phyloP scores from a whole-genome alignment of 2,329 filamentous ascomycete genomes.

The Fusarium abutilonis region DNA sequence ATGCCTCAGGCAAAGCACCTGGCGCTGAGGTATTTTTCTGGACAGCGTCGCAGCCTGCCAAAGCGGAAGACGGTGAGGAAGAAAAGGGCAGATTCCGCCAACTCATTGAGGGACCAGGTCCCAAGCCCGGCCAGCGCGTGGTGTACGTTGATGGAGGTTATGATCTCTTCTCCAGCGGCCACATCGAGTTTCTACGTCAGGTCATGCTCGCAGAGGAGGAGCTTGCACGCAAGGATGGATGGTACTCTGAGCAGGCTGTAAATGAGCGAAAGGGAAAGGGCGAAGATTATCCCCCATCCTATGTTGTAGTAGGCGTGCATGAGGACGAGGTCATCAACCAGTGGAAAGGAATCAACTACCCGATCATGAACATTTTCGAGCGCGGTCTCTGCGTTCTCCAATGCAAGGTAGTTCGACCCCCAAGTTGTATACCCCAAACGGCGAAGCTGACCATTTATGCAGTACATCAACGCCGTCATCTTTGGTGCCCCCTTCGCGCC shows the following conservation, averaged over 20 bases:
- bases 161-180: slow-evolving; percentile 94
- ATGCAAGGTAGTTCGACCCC: slow-evolving; percentile 73
- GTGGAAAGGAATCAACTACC: slow-evolving; percentile 98
- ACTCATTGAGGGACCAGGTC: slow-evolving; percentile 76
- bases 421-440: background rate
- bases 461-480: slow-evolving; percentile 88
- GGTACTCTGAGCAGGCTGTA: slow-evolving; percentile 74
- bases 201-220: slow-evolving; percentile 79
- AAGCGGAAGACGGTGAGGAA: slow-evolving; percentile 57
- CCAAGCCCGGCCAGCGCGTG: slow-evolving; percentile 80
- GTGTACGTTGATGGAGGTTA: slow-evolving; percentile 98
- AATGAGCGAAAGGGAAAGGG: slow-evolving; percentile 72
- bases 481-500: slow-evolving; percentile 92
- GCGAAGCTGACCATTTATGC: slow-evolving; percentile 22
- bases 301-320: slow-evolving; percentile 92
- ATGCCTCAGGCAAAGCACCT: slow-evolving; percentile 80
- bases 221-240: slow-evolving; percentile 73
- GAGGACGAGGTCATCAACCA: slow-evolving; percentile 94
- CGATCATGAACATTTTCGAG: slow-evolving; percentile 99
- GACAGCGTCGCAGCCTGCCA: slow-evolving; percentile 65
- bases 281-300: slow-evolving; percentile 81
- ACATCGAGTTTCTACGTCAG: slow-evolving; percentile 90
- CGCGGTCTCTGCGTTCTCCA: slow-evolving; percentile 94
- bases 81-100: slow-evolving; percentile 73
- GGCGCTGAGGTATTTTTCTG: slow-evolving; percentile 90